A percentile compares a stretch with the other conserved stretches of the same genome.
Conservation (phyloP, 2,329 filamentous ascomycete genomes). For the Penicillium psychrosexuale region DNA sequence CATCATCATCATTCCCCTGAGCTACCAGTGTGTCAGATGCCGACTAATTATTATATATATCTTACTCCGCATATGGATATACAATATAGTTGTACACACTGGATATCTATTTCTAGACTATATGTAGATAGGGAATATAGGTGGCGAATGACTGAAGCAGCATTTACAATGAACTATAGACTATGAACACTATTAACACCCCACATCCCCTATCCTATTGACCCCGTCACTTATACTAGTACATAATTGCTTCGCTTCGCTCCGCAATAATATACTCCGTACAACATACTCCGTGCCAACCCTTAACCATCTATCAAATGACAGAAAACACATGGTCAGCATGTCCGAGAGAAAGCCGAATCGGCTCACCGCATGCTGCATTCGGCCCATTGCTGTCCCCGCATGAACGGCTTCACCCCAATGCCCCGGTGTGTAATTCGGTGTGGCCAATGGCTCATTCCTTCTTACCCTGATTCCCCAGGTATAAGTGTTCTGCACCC, state of each 20-base stretch:
- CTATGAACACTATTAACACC: neutral
- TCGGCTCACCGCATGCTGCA: conserved; percentile 37
- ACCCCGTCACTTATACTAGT: too few species aligned
- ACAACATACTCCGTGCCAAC: neutral
- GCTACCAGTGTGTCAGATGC: too few species aligned
- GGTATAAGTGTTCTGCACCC: conserved; percentile 15
- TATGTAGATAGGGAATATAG: neutral
- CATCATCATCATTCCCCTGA: too few species aligned
- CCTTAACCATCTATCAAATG: neutral
- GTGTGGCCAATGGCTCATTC: conserved; percentile 20
- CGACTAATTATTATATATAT: neutral
- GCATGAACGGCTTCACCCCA: conserved; percentile 31
- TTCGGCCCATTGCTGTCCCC: conserved; percentile 26
- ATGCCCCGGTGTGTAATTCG: conserved; percentile 20
- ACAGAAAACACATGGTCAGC: neutral
- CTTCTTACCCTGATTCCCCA: conserved; percentile 20
- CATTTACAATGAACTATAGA: neutral
- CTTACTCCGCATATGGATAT: neutral
- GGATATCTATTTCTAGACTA: neutral
- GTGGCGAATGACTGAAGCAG: neutral
- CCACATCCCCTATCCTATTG: neutral
- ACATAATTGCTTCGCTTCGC: neutral
- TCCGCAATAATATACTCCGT: too few species aligned
- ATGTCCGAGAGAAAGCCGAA: conserved; percentile 7
- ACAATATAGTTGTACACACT: neutral